A percentile compares a stretch with the other conserved stretches of the same genome.
These are phyloP conservation scores for Phytophthora idaei DNA, from an alignment of 352 stramenopile genomes.

Conservation along the genomic window DNA sequence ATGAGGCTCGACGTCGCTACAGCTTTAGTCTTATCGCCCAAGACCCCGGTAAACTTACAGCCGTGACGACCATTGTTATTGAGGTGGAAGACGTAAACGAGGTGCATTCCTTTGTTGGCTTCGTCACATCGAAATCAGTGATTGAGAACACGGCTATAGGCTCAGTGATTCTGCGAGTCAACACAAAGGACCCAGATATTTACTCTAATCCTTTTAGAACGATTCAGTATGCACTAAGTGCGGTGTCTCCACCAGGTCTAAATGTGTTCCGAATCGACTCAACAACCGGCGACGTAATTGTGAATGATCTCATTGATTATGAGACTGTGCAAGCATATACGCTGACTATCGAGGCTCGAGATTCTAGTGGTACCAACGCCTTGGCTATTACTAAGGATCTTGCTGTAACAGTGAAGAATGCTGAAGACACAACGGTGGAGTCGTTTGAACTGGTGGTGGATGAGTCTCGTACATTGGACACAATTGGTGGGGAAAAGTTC, in stretches of 20 bases:
- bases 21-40: constrained; percentile 40
- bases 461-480: constrained; percentile 28
- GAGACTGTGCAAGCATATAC: constrained; percentile 52
- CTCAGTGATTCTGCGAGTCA: constrained; percentile 38
- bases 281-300: constrained; percentile 35
- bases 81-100: constrained; percentile 64
- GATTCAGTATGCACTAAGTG: constrained; percentile 42
- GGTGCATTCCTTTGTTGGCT: constrained; percentile 39
- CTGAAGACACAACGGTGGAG: constrained; percentile 31
- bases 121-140: constrained; percentile 34
- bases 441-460: constrained; percentile 9
- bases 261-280: constrained; percentile 40
- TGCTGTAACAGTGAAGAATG: constrained; percentile 22
- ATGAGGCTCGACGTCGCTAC: constrained; percentile 46
- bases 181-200: constrained; percentile 46
- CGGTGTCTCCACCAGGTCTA: constrained; percentile 38
- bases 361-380: constrained; percentile 34
- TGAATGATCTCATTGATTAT: constrained; percentile 48
- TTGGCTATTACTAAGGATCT: constrained; percentile 19
- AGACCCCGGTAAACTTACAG: constrained; percentile 36
- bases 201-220: constrained; percentile 33
- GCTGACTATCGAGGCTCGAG: constrained; percentile 40
- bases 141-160: constrained; percentile 37
- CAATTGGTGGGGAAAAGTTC: constrained; percentile 43
- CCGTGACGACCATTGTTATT: constrained; percentile 31